These are phyloP conservation scores for Grosmannia penicillata DNA, from an alignment of 2,329 filamentous ascomycete species.

Conservation along the genomic window DNA sequence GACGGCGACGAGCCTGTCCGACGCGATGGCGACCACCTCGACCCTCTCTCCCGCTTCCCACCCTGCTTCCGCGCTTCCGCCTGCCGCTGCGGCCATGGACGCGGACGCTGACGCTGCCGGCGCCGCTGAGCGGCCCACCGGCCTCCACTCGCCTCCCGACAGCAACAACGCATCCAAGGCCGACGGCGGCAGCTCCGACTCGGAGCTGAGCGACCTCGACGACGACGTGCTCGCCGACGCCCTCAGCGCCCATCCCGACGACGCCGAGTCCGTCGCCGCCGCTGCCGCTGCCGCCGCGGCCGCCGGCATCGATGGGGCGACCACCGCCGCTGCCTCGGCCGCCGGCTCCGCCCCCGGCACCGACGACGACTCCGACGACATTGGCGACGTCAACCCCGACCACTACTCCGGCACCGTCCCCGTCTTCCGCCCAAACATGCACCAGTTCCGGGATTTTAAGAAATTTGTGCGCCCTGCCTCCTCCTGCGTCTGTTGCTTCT, in stretches of 20 bases:
- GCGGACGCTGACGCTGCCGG: slow-evolving; percentile 5
- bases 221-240: slow-evolving; percentile 35
- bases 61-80: slow-evolving; percentile 1
- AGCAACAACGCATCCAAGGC: slow-evolving; percentile 46
- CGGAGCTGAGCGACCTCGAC: slow-evolving; percentile 52
- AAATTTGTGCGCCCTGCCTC: slow-evolving; percentile 50
- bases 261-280: slow-evolving; percentile 9
- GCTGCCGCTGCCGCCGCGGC: slow-evolving; percentile 2
- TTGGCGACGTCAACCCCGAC: slow-evolving; percentile 68
- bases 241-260: slow-evolving; percentile 12
- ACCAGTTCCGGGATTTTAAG: slow-evolving; percentile 88
- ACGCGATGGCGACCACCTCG: slow-evolving; percentile 3
- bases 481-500: not conserved
- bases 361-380: slow-evolving; percentile 31
- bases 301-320: not conserved
- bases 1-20: slow-evolving; percentile 10
- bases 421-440: slow-evolving; percentile 90
- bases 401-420: slow-evolving; percentile 87
- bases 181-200: slow-evolving; percentile 38
- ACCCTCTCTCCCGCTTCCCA: slow-evolving; percentile 3
- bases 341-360: not conserved
- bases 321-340: not conserved
- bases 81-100: not conserved
- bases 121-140: slow-evolving; percentile 21
- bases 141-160: slow-evolving; percentile 48